Conservation (phyloP, 768 basidiomycete genomes). For the Agaricus blazei region DNA sequence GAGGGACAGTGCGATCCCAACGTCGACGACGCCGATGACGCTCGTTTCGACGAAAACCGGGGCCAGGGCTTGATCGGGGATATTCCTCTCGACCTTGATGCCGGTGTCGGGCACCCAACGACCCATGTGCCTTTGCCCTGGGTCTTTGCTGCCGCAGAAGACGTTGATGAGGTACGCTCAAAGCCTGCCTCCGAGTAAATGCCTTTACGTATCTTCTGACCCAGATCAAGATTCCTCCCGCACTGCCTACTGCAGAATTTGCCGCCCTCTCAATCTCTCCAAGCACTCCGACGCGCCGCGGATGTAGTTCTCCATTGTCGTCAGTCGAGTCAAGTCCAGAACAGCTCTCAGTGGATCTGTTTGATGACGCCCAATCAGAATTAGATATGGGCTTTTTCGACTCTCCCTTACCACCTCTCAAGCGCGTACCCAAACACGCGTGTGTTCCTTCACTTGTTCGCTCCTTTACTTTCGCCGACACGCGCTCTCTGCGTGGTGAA, state of each 20-base stretch:
- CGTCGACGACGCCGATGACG: conserved; percentile 40
- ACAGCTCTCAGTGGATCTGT: conserved; percentile 23
- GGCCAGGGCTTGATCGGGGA: conserved; percentile 23
- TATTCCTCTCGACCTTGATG: conserved; percentile 28
- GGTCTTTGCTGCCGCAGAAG: conserved; percentile 9
- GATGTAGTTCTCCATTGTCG: conserved; percentile 43
- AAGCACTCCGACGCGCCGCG: conserved; percentile 40
- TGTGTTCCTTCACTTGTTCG: conserved; percentile 32
- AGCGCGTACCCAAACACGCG: conserved; percentile 24
- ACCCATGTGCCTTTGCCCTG: conserved; percentile 27
- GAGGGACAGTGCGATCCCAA: conserved; percentile 59
- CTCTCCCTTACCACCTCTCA: conserved; percentile 23
- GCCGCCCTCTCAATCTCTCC: conserved; percentile 55
- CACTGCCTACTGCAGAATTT: conserved; percentile 38
- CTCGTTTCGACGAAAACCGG: conserved; percentile 29
- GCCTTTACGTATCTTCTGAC: conserved; percentile 15
- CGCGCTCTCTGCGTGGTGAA: conserved; percentile 29
- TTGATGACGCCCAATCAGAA: conserved; percentile 35
- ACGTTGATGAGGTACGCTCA: conserved; percentile 3
- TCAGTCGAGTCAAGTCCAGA: conserved; percentile 60
- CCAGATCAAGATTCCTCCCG: conserved; percentile 21
- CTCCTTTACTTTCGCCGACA: conserved; percentile 39
- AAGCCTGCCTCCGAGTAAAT: not conserved
- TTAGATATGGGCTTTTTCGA: conserved; percentile 32
- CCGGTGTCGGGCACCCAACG: conserved; percentile 33